A percentile compares a stretch with the other conserved stretches of the same genome.
These are phyloP conservation scores for Trichoderma gamsii DNA, from an alignment of 495 filamentous ascomycete species.

Conservation along the genomic window DNA sequence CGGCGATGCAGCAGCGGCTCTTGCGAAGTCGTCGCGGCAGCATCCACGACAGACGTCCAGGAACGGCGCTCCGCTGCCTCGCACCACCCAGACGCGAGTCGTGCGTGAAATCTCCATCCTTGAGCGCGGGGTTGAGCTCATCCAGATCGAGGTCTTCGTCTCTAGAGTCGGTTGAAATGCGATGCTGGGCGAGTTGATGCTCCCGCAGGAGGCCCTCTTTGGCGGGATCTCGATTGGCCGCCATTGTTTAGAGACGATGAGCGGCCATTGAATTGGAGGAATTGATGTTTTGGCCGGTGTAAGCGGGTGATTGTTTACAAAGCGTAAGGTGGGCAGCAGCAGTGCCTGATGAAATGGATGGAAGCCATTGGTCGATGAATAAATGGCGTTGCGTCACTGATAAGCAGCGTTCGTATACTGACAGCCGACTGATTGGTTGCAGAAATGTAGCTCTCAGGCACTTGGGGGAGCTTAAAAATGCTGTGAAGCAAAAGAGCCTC, in stretches of 20 bases:
- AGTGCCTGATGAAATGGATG: neutral
- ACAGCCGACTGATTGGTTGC: neutral
- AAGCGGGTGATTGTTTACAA: neutral
- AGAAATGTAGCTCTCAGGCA: neutral
- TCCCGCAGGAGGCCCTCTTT: conserved; percentile 12
- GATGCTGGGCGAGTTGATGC: neutral
- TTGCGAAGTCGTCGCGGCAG: conserved; percentile 19
- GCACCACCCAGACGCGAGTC: conserved; percentile 14
- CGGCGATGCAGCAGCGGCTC: conserved; percentile 24
- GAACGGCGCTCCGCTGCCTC: conserved; percentile 16
- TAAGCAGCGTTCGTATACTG: neutral
- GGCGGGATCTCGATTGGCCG: conserved; percentile 2
- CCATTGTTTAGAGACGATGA: neutral
- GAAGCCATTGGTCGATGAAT: neutral
- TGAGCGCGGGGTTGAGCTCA: conserved; percentile 27
- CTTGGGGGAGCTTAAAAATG: too few relatives aligned
- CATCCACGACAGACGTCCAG: conserved; percentile 19
- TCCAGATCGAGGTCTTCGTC: conserved; percentile 38
- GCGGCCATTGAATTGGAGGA: neutral
- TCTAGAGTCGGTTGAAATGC: conserved; percentile 22
- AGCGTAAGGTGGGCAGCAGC: neutral
- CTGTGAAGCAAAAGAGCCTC: too few relatives aligned
- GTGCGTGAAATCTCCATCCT: neutral
- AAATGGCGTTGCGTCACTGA: neutral
- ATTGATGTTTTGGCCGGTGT: too few relatives aligned